Percentiles rank a stretch among this genome's conserved stretches.
Conservation (phyloP, 23 red algal species). For the Gracilaria gracilis region DNA sequence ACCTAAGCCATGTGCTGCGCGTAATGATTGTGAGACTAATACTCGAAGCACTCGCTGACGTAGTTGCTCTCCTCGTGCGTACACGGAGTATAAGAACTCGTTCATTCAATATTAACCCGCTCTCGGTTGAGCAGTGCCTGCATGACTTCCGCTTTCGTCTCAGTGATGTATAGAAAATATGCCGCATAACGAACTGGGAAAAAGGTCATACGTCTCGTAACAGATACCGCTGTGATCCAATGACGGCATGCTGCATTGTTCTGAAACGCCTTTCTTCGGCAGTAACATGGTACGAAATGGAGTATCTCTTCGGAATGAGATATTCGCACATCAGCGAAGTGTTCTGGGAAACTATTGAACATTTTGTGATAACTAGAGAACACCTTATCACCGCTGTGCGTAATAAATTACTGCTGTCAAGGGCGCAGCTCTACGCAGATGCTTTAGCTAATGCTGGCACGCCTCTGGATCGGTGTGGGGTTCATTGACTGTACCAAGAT, state of each 20-base stretch:
- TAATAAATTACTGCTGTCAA: background rate
- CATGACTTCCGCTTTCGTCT: background rate
- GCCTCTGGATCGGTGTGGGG: slow-evolving; percentile 34
- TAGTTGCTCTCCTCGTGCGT: background rate
- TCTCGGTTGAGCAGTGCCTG: background rate
- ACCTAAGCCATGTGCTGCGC: background rate
- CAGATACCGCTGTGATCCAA: slow-evolving; percentile 32
- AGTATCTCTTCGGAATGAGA: slow-evolving; percentile 17
- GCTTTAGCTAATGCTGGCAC: background rate
- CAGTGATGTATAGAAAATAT: background rate
- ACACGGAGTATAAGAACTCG: background rate
- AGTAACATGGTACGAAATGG: slow-evolving; percentile 27
- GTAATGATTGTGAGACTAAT: background rate
- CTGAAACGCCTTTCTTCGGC: slow-evolving; percentile 15
- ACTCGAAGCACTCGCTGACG: background rate
- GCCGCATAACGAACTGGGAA: background rate
- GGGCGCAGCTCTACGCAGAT: slow-evolving; percentile 29
- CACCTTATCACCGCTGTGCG: slow-evolving; percentile 28
- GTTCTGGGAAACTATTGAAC: slow-evolving; percentile 32
- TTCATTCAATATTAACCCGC: background rate
- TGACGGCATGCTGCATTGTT: slow-evolving; percentile 40
- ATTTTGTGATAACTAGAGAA: background rate
- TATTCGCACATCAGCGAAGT: slow-evolving; percentile 28
- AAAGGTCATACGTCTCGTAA: background rate
- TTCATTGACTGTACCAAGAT: slow-evolving; percentile 58